Conservation (phyloP, 2,329 filamentous ascomycete genomes). For the Sarocladium brachiariae region DNA sequence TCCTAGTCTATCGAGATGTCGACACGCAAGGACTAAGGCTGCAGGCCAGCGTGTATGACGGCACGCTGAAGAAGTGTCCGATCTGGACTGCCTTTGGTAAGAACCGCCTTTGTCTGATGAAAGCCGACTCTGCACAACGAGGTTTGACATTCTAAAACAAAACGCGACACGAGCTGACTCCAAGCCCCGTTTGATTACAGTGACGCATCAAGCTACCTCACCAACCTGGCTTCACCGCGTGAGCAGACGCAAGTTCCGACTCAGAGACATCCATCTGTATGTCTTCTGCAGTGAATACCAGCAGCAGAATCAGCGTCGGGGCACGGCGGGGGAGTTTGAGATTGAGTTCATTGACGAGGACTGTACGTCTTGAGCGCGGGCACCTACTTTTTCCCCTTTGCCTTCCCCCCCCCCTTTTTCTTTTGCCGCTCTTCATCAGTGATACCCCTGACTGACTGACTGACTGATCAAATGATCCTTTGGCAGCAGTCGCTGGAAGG, state of each 20-base stretch:
- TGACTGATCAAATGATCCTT: not conserved
- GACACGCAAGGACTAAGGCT: constrained; percentile 44
- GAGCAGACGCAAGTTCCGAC: constrained; percentile 38
- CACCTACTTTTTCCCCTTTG: not conserved
- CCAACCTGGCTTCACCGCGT: constrained; percentile 45
- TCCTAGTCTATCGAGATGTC: constrained; percentile 47
- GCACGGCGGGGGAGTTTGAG: constrained; percentile 41
- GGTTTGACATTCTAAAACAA: too few relatives aligned
- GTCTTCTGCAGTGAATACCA: constrained; percentile 52
- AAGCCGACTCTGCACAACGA: not conserved
- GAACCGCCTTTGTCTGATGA: not conserved
- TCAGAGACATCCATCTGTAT: constrained; percentile 50
- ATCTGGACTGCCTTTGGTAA: constrained; percentile 60
- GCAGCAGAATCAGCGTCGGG: constrained; percentile 44
- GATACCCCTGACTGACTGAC: too few relatives aligned
- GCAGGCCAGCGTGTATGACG: constrained; percentile 50
- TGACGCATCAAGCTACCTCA: constrained; percentile 44
- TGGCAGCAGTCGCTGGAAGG: not conserved
- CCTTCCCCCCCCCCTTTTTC: not conserved
- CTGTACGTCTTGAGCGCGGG: constrained; percentile 26
- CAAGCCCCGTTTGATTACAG: too few relatives aligned
- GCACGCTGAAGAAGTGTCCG: constrained; percentile 45
- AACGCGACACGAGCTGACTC: too few relatives aligned
- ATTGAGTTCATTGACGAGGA: constrained; percentile 40
- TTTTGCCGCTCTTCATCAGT: too few relatives aligned